Conservation (phyloP, 805 yeast genomes). For the Schwanniomyces sp. region DNA sequence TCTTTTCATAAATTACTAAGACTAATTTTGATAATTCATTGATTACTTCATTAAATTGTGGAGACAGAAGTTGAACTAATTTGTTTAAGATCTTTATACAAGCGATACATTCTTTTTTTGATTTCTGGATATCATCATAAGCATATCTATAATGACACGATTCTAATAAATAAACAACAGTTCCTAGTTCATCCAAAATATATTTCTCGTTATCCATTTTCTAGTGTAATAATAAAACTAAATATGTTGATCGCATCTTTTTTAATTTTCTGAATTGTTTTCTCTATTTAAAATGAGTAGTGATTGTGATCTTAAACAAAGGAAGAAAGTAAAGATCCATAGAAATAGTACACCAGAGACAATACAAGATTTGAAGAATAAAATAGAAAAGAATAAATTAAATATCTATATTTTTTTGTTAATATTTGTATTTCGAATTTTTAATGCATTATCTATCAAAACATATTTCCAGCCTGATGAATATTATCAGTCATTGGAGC, state of each 20-base stretch:
- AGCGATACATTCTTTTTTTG: conserved; percentile 19
- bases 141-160: conserved; percentile 12
- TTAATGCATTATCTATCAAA: conserved; percentile 60
- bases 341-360: not conserved
- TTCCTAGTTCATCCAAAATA: not conserved
- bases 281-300: not conserved
- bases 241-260: not conserved
- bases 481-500: conserved; percentile 88
- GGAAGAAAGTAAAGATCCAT: not conserved
- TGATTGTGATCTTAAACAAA: not conserved
- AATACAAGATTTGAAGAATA: not conserved
- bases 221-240: not conserved
- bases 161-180: conserved; percentile 12
- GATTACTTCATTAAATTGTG: not conserved
- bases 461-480: conserved; percentile 98
- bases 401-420: conserved; percentile 5
- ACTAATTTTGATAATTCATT: conserved; percentile 18
- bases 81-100: conserved; percentile 24
- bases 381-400: not conserved
- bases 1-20: conserved; percentile 19
- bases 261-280: not conserved
- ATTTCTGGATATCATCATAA: conserved; percentile 11
- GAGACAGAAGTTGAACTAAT: conserved; percentile 8
- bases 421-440: conserved; percentile 44
- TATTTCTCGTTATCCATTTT: not conserved